Evolutionary conservation across 2,329 filamentous ascomycete species (phyloP).

Genomic region (Botrytis elliptica): DNA sequence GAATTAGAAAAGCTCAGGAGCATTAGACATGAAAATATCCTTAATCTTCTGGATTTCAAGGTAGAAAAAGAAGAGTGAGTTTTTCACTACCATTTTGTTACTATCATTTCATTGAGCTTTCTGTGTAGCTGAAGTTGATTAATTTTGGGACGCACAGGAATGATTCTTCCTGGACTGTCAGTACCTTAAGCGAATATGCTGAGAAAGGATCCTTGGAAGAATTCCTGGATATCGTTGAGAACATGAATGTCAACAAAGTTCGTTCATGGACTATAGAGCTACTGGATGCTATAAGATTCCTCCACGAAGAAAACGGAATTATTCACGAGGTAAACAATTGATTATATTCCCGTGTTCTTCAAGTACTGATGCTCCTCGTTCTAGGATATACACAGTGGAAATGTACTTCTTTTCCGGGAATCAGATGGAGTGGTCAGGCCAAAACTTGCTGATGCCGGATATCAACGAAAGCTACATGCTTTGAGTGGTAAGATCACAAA

Average conservation of each 20-base stretch:
- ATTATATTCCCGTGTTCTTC: not conserved
- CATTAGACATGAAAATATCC: conserved; percentile 72
- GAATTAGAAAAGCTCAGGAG: conserved; percentile 74
- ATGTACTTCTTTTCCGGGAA: conserved; percentile 74
- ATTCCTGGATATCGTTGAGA: conserved; percentile 74
- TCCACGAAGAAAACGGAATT: conserved; percentile 75
- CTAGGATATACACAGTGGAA: conserved; percentile 69
- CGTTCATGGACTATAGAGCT: conserved; percentile 90
- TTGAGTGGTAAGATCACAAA: conserved; percentile 56
- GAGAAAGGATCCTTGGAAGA: conserved; percentile 82
- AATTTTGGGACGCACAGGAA: conserved; percentile 31
- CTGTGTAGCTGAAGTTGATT: conserved; percentile 30
- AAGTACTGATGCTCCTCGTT: not conserved
- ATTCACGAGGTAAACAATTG: conserved; percentile 59
- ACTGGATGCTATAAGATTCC: conserved; percentile 81
- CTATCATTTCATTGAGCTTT: not conserved
- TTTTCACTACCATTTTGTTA: too few relatives aligned
- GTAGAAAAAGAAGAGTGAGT: conserved; percentile 58
- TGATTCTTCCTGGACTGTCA: conserved; percentile 65
- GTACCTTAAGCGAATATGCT: conserved; percentile 71
- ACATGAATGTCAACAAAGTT: conserved; percentile 70
- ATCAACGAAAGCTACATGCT: conserved; percentile 65
- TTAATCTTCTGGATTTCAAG: conserved; percentile 80
- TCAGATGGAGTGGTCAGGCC: conserved; percentile 66
- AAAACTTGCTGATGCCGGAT: conserved; percentile 73